phyloP scores from a whole-genome alignment of 257 asterid species.

The Rhazya stricta region DNA sequence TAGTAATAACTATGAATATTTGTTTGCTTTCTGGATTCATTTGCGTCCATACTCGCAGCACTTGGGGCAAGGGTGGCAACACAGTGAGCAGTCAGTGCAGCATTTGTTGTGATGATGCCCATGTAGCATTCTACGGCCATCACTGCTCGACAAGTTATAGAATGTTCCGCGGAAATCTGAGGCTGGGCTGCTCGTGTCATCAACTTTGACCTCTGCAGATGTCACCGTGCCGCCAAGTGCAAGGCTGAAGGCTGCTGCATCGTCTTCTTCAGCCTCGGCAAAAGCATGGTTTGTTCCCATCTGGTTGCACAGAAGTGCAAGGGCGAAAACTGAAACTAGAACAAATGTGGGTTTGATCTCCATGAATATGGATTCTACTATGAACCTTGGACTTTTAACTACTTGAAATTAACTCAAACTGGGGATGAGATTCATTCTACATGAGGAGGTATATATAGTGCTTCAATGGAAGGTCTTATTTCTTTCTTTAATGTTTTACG shows the following conservation, averaged over 20 bases:
- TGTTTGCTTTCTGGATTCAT: neutral
- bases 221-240: neutral
- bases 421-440: too few relatives aligned
- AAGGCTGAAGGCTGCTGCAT: neutral
- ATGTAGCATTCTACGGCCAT: neutral
- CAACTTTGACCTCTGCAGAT: neutral
- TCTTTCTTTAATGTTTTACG: too few relatives aligned
- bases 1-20: too few relatives aligned
- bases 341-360: neutral
- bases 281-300: neutral
- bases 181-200: neutral
- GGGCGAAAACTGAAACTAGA: neutral
- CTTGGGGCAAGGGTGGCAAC: neutral
- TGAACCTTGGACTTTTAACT: too few relatives aligned
- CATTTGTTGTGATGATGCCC: neutral
- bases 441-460: too few relatives aligned
- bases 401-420: too few relatives aligned
- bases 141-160: neutral
- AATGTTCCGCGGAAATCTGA: neutral
- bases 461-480: too few relatives aligned
- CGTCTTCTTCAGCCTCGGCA: neutral
- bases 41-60: neutral
- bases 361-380: too few relatives aligned
- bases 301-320: neutral
- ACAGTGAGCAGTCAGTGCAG: neutral